These are phyloP conservation scores for Teratosphaeria gauchensis DNA, from an alignment of 2,329 filamentous ascomycete genomes.

Conservation along the genomic window DNA sequence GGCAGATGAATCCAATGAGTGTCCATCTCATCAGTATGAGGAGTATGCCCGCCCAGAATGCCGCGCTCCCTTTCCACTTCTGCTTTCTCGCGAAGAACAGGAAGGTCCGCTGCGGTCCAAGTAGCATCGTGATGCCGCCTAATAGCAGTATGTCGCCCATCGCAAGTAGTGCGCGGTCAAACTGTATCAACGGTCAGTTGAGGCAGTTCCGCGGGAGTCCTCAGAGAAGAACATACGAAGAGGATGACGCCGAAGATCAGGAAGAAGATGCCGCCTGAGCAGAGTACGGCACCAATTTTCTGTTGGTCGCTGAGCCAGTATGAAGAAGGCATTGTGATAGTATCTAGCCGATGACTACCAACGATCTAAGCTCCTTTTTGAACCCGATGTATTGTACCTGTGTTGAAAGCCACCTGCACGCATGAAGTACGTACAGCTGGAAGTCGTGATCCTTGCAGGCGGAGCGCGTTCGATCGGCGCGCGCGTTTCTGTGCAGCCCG, in stretches of 20 bases:
- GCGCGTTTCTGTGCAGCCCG: not conserved
- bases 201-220: not conserved
- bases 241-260: constrained; percentile 87
- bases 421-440: not conserved
- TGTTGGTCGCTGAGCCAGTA: constrained; percentile 97
- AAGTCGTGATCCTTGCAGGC: not conserved
- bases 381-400: not conserved
- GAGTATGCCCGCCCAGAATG: constrained; percentile 72
- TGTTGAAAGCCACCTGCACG: not conserved
- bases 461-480: not conserved
- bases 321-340: constrained; percentile 55
- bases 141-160: constrained; percentile 99
- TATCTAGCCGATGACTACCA: not conserved
- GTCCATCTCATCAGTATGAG: constrained; percentile 89
- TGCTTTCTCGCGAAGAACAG: constrained; percentile 90
- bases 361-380: not conserved
- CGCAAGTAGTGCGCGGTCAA: constrained; percentile 93
- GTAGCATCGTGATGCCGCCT: constrained; percentile 89
- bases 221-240: not conserved
- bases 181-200: constrained; percentile 48
- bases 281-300: constrained; percentile 96
- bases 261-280: constrained; percentile 92
- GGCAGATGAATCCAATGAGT: constrained; percentile 78
- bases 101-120: constrained; percentile 82
- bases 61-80: constrained; percentile 83